Evolutionary conservation across 2,329 filamentous ascomycete genomes (phyloP).

Genomic region (Aspergillus calidoustus): DNA sequence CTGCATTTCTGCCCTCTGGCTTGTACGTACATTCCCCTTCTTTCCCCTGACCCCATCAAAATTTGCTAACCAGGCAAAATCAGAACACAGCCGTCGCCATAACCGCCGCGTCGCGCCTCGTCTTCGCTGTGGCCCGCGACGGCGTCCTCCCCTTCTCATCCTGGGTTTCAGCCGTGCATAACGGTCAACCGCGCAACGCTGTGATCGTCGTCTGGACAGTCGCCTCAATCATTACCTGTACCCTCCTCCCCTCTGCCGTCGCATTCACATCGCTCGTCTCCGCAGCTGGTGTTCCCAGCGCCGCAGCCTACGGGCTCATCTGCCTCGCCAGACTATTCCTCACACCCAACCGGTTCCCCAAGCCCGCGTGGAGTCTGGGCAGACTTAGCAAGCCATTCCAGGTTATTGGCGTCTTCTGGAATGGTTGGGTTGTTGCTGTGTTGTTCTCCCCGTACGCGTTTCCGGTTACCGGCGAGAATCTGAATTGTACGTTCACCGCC

Average conservation of each 20-base stretch:
- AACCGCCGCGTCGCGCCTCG: slow-evolving; percentile 63
- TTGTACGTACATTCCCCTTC: slow-evolving; percentile 43
- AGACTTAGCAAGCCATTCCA: slow-evolving; percentile 53
- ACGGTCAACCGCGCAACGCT: slow-evolving; percentile 64
- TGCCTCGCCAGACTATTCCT: slow-evolving; percentile 54
- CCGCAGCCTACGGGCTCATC: slow-evolving; percentile 58
- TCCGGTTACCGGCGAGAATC: slow-evolving; percentile 48
- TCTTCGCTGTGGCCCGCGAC: slow-evolving; percentile 66
- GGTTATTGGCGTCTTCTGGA: slow-evolving; percentile 54
- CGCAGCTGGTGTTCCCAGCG: slow-evolving; percentile 57
- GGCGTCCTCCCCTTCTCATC: slow-evolving; percentile 63
- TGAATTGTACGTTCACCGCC: slow-evolving; percentile 45
- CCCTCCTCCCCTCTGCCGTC: slow-evolving; percentile 60
- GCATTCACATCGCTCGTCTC: slow-evolving; percentile 61
- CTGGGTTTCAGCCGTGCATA: slow-evolving; percentile 60
- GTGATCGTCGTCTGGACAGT: slow-evolving; percentile 63
- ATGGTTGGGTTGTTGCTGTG: slow-evolving; percentile 56
- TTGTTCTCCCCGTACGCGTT: slow-evolving; percentile 54
- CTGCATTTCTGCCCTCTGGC: slow-evolving; percentile 56
- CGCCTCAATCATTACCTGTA: slow-evolving; percentile 61
- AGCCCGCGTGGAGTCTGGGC: slow-evolving; percentile 54
- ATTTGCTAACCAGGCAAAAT: slow-evolving; percentile 11
- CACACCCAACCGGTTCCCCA: slow-evolving; percentile 54
- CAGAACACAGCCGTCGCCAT: slow-evolving; percentile 64
- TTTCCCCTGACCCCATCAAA: neutral